phyloP scores from a whole-genome alignment of 495 filamentous ascomycete genomes.

The Penicillium macrosclerotiorum region DNA sequence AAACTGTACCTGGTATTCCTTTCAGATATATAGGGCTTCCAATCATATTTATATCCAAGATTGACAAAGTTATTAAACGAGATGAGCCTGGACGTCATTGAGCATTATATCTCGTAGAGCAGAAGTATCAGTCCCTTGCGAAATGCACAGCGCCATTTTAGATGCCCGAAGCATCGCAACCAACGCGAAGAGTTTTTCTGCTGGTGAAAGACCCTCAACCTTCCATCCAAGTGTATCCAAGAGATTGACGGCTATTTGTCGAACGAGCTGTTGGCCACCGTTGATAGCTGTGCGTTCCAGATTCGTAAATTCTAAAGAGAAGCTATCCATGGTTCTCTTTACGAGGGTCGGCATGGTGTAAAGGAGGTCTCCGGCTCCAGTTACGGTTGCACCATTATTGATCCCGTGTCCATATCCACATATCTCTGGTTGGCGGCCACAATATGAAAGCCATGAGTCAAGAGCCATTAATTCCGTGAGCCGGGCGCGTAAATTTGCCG shows the following conservation, averaged over 20 bases:
- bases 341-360: constrained; percentile 4
- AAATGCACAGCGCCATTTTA: constrained; percentile 5
- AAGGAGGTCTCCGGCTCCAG: constrained; percentile 2
- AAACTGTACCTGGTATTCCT: no score
- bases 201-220: constrained; percentile 2
- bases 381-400: neutral
- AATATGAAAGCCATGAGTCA: constrained; percentile 7
- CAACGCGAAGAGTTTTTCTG: constrained; percentile 4
- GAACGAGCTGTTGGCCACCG: constrained; percentile 5
- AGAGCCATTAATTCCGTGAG: constrained; percentile 6
- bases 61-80: neutral
- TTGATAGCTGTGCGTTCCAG: constrained; percentile 4
- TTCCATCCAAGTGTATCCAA: constrained; percentile 7
- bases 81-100: constrained; percentile 7
- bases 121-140: constrained; percentile 6
- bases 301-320: constrained; percentile 3
- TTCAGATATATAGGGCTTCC: no score
- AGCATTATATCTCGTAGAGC: constrained; percentile 2
- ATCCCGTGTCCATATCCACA: neutral
- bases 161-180: constrained; percentile 6
- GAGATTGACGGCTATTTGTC: constrained; percentile 2
- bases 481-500: constrained; percentile 2
- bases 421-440: constrained; percentile 7
- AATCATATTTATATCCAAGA: no score
- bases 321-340: constrained; percentile 4